A percentile compares a stretch with the other conserved stretches of the same genome.
phyloP scores from a whole-genome alignment of 257 asterid species.

The Prunella vulgaris region DNA sequence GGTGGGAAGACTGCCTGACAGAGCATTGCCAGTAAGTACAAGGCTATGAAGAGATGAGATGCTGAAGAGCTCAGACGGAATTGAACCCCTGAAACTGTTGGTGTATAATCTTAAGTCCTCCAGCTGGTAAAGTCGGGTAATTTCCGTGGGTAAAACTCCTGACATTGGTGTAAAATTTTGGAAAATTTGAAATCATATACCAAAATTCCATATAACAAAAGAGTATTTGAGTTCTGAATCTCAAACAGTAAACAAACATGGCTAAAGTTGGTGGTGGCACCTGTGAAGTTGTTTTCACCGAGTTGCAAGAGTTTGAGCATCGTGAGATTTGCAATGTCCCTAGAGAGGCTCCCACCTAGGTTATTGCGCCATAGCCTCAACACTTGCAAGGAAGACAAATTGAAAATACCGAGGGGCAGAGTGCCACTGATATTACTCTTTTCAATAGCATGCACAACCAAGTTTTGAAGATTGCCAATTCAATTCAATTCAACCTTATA shows the following conservation, averaged over 20 bases:
- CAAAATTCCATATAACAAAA: too few species aligned
- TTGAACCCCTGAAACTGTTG: constrained; percentile 21
- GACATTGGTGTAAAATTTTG: neutral
- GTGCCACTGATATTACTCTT: neutral
- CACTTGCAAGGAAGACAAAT: constrained; percentile 11
- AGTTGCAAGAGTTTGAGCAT: neutral
- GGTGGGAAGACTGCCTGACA: neutral
- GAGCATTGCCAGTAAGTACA: neutral
- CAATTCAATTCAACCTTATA: too few species aligned
- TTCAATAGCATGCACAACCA: neutral
- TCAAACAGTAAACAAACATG: too few species aligned
- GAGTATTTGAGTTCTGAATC: too few species aligned
- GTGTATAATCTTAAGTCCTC: neutral
- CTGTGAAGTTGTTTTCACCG: neutral
- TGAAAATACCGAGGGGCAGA: neutral
- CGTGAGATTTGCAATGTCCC: constrained; percentile 16
- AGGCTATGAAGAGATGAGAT: constrained; percentile 18
- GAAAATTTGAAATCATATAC: too few species aligned
- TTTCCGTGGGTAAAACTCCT: constrained; percentile 32
- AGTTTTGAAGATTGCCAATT: constrained; percentile 10
- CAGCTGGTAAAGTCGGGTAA: constrained; percentile 26
- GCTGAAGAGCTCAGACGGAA: constrained; percentile 27
- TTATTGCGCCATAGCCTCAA: neutral
- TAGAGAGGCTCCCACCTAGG: constrained; percentile 8
- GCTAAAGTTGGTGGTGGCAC: neutral